Evolutionary conservation across 495 filamentous ascomycete genomes (phyloP).

Genomic region (Tuber brumale): DNA sequence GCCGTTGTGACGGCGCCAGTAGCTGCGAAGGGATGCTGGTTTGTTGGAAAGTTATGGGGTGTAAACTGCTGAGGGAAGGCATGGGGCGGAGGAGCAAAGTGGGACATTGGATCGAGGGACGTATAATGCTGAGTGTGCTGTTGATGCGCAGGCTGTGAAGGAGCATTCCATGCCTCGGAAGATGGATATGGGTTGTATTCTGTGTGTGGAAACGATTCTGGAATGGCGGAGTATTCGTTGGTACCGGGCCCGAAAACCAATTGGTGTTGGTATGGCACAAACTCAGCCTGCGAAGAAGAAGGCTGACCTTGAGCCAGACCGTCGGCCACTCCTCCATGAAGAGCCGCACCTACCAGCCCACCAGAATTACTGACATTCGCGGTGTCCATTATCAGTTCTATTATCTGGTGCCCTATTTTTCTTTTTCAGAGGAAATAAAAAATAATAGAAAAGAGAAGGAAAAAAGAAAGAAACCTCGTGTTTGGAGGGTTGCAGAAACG

Average conservation of each 20-base stretch:
- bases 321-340: slow-evolving; percentile 13
- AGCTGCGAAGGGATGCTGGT: background rate
- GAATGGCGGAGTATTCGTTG: slow-evolving; percentile 24
- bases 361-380: slow-evolving; percentile 35
- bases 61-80: background rate
- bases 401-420: slow-evolving; percentile 22
- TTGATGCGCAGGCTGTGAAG: slow-evolving; percentile 24
- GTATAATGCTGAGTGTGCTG: slow-evolving; percentile 31
- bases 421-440: slow-evolving; percentile 12
- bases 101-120: slow-evolving; percentile 8
- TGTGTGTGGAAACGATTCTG: slow-evolving; percentile 22
- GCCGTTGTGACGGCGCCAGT: background rate
- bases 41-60: background rate
- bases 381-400: slow-evolving; percentile 27
- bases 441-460: background rate
- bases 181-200: slow-evolving; percentile 27
- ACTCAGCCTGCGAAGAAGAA: slow-evolving; percentile 31
- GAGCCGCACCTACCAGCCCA: slow-evolving; percentile 26
- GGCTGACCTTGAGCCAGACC: slow-evolving; percentile 33
- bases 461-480: background rate
- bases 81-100: background rate
- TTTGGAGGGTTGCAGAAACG: slow-evolving; percentile 1
- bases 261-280: slow-evolving; percentile 31
- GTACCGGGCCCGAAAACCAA: slow-evolving; percentile 23
- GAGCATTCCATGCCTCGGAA: slow-evolving; percentile 28